A percentile compares a stretch with the other conserved stretches of the same genome.
Conservation (phyloP, 208 protist genomes). For the Strigomonas culicis region DNA sequence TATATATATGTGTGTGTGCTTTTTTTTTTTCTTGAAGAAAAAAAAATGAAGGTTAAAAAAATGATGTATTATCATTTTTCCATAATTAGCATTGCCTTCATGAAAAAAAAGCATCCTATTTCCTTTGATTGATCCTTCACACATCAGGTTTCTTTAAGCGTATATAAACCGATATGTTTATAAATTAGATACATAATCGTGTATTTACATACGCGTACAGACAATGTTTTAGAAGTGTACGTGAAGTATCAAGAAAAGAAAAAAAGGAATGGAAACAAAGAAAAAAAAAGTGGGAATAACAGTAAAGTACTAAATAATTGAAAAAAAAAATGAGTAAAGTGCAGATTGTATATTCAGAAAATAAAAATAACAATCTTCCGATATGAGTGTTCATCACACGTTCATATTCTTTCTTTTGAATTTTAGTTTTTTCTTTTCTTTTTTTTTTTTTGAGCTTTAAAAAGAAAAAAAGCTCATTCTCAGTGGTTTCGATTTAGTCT, state of each 20-base stretch:
- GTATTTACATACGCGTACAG: no score
- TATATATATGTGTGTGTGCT: neutral
- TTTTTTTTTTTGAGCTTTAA: neutral
- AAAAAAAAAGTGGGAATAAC: neutral
- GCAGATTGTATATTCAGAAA: neutral
- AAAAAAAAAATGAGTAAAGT: slow-evolving; percentile 7
- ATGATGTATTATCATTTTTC: neutral
- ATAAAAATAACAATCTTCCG: slow-evolving; percentile 4
- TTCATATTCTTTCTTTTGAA: no score
- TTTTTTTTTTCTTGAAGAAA: slow-evolving; percentile 1
- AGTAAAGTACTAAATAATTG: slow-evolving; percentile 3
- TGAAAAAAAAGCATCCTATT: no score
- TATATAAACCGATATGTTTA: no score
- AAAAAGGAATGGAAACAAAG: neutral
- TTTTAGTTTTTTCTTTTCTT: no score
- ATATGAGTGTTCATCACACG: no score
- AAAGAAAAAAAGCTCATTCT: neutral
- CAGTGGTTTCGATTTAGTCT: neutral
- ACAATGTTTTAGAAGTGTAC: no score
- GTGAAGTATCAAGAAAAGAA: neutral
- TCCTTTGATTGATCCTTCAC: no score
- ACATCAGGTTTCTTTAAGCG: no score
- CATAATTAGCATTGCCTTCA: neutral
- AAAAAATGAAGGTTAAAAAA: neutral
- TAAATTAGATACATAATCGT: no score